Evolutionary conservation across 257 asterid genomes (phyloP), one percentile per base, ranked within the genome.

Genomic region (Penstemon newberryi): DNA sequence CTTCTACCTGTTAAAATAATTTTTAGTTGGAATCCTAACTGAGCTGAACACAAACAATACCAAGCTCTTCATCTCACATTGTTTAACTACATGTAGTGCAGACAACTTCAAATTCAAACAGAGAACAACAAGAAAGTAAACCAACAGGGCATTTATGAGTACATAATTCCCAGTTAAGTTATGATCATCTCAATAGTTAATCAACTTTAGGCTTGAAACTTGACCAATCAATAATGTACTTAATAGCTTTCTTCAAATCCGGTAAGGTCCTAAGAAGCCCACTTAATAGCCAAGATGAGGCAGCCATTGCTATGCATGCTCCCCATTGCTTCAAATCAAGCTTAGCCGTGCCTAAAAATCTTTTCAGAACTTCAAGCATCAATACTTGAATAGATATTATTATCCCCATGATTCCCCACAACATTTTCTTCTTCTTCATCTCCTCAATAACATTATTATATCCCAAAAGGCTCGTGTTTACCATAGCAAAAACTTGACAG

Each of bases 401-500:
- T 0, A 73, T 36, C 44, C 47, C 72, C 7, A 66, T 73, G 67
- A 66, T 58, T 39, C 77, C 70, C 74, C 70, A 62, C 25, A 37
- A 37, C 7, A 41, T 53, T 47, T 56, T 74, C 18, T 55, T 55
- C 38, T 47, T 69, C 10, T 37, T 66, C 2, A 76, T 71, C 65
- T 76, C 73, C 46, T 52, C 60, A 41, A 70, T 19, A 46, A 51
- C 25, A 8, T 66, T 68, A 8, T 18, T 60, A 62, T 47, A 50
- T 0, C 50, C 61, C 10, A 8, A 59, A 8, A 70, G 53, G 15
- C 57, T 70, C 0, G 73, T n/a, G 13, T 55, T 66, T 38, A 71
- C 49, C 6, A 76, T 44, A 8, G 72, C 46, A 50, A 59, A 70
- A 12, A 61, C 73, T 56, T 76, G 77, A 67, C 66, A 76, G 52